Evolutionary conservation across 164 flowering plant genomes (phyloP).

Genomic region (Brasenia schreberi): DNA sequence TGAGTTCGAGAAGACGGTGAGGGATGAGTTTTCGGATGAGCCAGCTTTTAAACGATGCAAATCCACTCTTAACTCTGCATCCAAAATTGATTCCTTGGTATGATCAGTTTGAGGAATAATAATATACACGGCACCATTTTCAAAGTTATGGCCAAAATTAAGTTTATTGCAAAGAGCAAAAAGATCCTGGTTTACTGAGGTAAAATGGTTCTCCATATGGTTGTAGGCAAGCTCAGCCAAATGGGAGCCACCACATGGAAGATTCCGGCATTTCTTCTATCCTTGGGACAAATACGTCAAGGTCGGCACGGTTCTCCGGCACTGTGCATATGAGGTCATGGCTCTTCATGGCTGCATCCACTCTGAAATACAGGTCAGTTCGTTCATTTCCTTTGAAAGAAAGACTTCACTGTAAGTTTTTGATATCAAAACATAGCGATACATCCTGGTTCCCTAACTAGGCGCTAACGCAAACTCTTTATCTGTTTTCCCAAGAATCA

Average conservation of each 20-base stretch:
- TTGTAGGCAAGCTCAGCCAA: constrained; percentile 60
- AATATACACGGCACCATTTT: too few species aligned
- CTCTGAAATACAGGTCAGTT: constrained; percentile 61
- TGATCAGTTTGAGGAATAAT: too few species aligned
- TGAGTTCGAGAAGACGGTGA: constrained; percentile 45
- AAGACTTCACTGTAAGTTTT: too few species aligned
- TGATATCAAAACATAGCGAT: too few species aligned
- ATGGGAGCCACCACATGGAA: constrained; percentile 94
- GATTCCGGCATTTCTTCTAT: constrained; percentile 51
- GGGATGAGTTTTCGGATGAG: constrained; percentile 70
- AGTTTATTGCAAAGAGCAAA: not conserved
- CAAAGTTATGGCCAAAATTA: too few species aligned
- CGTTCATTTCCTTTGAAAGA: too few species aligned
- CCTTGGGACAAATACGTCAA: constrained; percentile 80
- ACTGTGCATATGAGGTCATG: constrained; percentile 82
- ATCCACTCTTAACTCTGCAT: constrained; percentile 45
- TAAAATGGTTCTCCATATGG: not conserved
- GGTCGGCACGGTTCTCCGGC: constrained; percentile 66
- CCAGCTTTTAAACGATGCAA: constrained; percentile 58
- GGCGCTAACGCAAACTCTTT: too few species aligned
- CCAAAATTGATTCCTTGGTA: constrained; percentile 64
- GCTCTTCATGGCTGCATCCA: constrained; percentile 84
- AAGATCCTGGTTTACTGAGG: not conserved
- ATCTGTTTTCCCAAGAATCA: too few species aligned
- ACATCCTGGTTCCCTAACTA: too few species aligned